Conservation (phyloP, 495 filamentous ascomycete genomes). For the Penicillium argentinense region DNA sequence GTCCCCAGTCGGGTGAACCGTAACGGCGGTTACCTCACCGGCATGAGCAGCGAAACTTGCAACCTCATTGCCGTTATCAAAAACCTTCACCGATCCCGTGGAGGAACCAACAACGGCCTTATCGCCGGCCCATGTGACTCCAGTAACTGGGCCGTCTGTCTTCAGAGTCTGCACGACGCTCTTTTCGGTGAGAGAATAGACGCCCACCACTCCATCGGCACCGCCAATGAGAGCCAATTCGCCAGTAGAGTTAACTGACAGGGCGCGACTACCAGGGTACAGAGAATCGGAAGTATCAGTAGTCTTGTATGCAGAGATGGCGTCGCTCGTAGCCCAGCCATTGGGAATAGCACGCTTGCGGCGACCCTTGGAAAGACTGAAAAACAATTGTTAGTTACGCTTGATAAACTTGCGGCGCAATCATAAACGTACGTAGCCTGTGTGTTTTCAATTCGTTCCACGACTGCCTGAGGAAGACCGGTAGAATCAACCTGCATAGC, state of each 20-base stretch:
- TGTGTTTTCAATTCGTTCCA: conserved; percentile 72
- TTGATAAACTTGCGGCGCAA: background rate
- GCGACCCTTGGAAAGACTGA: conserved; percentile 76
- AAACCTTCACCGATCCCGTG: conserved; percentile 76
- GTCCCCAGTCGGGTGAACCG: conserved; percentile 80
- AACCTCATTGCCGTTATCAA: conserved; percentile 63
- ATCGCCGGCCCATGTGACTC: conserved; percentile 73
- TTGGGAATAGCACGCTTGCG: conserved; percentile 85
- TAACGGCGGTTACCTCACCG: conserved; percentile 72
- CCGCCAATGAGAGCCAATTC: conserved; percentile 79
- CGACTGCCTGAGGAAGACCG: conserved; percentile 67
- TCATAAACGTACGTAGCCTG: conserved; percentile 67
- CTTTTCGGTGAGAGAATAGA: conserved; percentile 76
- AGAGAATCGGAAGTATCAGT: conserved; percentile 59
- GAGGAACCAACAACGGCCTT: conserved; percentile 70
- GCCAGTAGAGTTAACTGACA: conserved; percentile 65
- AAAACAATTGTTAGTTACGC: conserved; percentile 5
- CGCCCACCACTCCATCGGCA: conserved; percentile 68
- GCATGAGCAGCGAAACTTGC: conserved; percentile 73
- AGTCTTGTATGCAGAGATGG: conserved; percentile 65
- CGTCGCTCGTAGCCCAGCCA: conserved; percentile 77
- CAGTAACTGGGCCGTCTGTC: conserved; percentile 69
- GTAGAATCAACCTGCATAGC: conserved; percentile 87
- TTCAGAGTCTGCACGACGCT: conserved; percentile 66
- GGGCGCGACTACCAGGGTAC: conserved; percentile 61